These are phyloP conservation scores for Filosporella fistucella DNA, from an alignment of 495 filamentous ascomycete genomes.

Conservation along the genomic window DNA sequence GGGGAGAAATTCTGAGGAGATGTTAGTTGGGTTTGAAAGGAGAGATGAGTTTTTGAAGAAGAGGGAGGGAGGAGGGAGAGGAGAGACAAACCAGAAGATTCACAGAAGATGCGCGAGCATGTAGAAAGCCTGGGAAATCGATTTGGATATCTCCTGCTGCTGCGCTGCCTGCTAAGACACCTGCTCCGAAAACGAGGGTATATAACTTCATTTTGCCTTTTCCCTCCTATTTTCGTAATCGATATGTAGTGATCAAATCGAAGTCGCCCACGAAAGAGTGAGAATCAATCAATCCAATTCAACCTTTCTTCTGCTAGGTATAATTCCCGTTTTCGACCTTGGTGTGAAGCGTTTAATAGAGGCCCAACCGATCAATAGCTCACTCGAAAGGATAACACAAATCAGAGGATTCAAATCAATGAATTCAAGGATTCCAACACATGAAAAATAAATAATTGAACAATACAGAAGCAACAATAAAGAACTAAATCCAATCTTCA, in stretches of 20 bases:
- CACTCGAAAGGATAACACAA: too few relatives aligned
- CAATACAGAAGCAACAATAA: too few relatives aligned
- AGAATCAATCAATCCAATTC: too few relatives aligned
- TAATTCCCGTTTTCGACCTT: too few relatives aligned
- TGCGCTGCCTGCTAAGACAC: not conserved
- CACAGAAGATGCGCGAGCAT: not conserved
- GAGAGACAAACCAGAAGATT: not conserved
- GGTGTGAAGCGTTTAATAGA: too few relatives aligned
- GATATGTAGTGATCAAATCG: not conserved
- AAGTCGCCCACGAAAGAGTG: too few relatives aligned
- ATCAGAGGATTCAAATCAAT: too few relatives aligned
- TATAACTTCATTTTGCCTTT: not conserved
- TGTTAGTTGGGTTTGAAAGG: constrained; percentile 13
- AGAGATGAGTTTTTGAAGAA: not conserved
- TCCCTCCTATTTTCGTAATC: not conserved
- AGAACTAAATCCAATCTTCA: too few relatives aligned
- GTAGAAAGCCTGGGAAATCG: not conserved
- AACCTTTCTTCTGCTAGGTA: too few relatives aligned
- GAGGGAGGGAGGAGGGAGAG: not conserved
- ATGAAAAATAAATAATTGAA: too few relatives aligned
- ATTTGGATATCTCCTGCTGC: not conserved
- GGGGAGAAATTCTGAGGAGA: constrained; percentile 52
- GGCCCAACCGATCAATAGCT: too few relatives aligned
- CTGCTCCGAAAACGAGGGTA: not conserved
- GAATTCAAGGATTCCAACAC: too few relatives aligned